Base-by-base conservation (phyloP, 1,284 basidiomycete species). In the Paramarasmius palmivorus region DNA sequence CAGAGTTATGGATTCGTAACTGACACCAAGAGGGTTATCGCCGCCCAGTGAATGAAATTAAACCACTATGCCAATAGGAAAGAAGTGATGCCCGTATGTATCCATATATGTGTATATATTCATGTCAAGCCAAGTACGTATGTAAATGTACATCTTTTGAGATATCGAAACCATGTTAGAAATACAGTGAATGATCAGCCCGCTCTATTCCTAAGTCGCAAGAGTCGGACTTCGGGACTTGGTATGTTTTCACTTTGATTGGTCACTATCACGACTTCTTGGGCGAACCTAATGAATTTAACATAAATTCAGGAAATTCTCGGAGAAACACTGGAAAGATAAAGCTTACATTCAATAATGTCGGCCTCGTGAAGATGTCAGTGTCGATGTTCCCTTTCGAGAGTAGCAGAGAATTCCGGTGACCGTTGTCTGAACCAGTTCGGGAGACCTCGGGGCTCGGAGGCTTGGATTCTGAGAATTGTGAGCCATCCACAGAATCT, bases 1-100 rank as follows among this genome's bases (percentile, higher is more conserved):
- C 55, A 85, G 83, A 73, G 71, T 60, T 86, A 84, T 50, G 84
- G 83, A 1, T 86, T 84, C 63, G 72, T 83, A 5, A 84, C 83
- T 7, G 78, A 82, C 61, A 77, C 78, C 12, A 59, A 62, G 48
- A 71, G 72, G 42, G 66, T 82, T 17, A 62, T 73, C 52, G 56
- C 64, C 52, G 62, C 63, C 25, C 44, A 42, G 26, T 42, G 22
- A 22, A 22, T n/a, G n/a, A n/a, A n/a, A n/a, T n/a, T n/a, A n/a
- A n/a, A n/a, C n/a, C n/a, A 42, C 22, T 22, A 22, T n/a, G 15
- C 22, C 41, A 5, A 22, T n/a, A n/a, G n/a, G n/a, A n/a, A n/a
- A n/a, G n/a, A n/a, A n/a, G n/a, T n/a, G n/a, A n/a, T n/a, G n/a
- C n/a, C n/a, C n/a, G n/a, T n/a, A n/a, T n/a, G n/a, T n/a, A n/a